A percentile compares a stretch with the other conserved stretches of the same genome.
These are phyloP conservation scores for Penicillium turbatum DNA, from an alignment of 495 filamentous ascomycete species.

Conservation along the genomic window DNA sequence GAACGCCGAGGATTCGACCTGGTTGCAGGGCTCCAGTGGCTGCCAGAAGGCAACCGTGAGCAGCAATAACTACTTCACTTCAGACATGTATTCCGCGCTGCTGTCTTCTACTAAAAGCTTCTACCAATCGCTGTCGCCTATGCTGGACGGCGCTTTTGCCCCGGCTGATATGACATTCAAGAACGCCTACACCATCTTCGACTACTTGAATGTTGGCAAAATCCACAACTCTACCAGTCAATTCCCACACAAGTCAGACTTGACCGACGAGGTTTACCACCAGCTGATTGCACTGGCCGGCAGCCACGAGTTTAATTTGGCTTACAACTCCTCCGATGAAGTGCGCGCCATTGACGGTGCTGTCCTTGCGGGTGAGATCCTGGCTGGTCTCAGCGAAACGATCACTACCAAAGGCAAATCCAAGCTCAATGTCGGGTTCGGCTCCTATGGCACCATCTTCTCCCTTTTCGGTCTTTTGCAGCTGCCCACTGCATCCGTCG, in stretches of 20 bases:
- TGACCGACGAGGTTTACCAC: slow-evolving; percentile 31
- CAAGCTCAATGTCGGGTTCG: slow-evolving; percentile 44
- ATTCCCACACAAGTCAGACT: slow-evolving; percentile 28
- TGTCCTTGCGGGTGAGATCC: slow-evolving; percentile 39
- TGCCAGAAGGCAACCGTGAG: slow-evolving; percentile 61
- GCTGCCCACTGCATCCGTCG: slow-evolving; percentile 28
- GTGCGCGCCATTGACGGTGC: slow-evolving; percentile 48
- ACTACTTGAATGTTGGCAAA: slow-evolving; percentile 50
- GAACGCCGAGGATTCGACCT: slow-evolving; percentile 51
- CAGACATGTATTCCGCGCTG: slow-evolving; percentile 51
- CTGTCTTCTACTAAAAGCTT: slow-evolving; percentile 54
- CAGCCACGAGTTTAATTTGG: slow-evolving; percentile 49
- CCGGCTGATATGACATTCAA: slow-evolving; percentile 54
- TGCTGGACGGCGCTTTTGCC: slow-evolving; percentile 57
- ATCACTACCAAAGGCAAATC: slow-evolving; percentile 32
- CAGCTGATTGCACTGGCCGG: slow-evolving; percentile 47
- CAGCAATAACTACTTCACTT: slow-evolving; percentile 69
- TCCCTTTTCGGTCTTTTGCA: slow-evolving; percentile 49
- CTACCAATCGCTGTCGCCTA: slow-evolving; percentile 58
- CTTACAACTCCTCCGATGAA: slow-evolving; percentile 45
- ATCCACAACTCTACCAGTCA: slow-evolving; percentile 48
- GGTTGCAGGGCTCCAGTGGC: slow-evolving; percentile 54
- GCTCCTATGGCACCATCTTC: slow-evolving; percentile 46
- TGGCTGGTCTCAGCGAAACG: slow-evolving; percentile 44
- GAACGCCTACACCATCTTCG: slow-evolving; percentile 66